Conservation (phyloP, 768 basidiomycete species). For the Panus rudis region DNA sequence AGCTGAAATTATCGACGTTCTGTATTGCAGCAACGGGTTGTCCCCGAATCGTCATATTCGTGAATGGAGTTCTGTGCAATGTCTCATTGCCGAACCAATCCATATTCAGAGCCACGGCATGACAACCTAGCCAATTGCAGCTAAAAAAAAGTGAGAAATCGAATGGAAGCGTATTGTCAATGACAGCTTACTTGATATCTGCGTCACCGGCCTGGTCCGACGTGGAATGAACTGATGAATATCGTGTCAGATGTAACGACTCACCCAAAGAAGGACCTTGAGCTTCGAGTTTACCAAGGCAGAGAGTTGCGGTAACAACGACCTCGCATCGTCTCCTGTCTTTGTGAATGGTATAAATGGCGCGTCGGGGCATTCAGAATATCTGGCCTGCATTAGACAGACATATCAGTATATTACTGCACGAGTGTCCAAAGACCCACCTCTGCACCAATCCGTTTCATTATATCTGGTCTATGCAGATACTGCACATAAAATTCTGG, state of each 20-base stretch:
- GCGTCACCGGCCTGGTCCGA: conserved; percentile 34
- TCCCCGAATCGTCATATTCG: conserved; percentile 51
- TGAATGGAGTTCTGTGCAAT: conserved; percentile 33
- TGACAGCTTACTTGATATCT: conserved; percentile 24
- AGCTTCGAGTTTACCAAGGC: conserved; percentile 36
- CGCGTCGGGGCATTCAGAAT: conserved; percentile 41
- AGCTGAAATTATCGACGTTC: conserved; percentile 61
- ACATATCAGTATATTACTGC: no score
- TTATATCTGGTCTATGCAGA: conserved; percentile 29
- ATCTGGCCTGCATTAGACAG: conserved; percentile 25
- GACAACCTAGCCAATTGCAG: conserved; percentile 34
- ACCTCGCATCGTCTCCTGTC: conserved; percentile 60
- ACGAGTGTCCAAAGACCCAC: not conserved
- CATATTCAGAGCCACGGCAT: conserved; percentile 35
- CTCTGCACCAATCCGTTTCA: conserved; percentile 44
- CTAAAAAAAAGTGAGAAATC: conserved; percentile 8
- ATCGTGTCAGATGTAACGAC: conserved; percentile 6
- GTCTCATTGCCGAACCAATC: conserved; percentile 38
- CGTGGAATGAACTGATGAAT: not conserved
- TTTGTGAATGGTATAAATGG: conserved; percentile 34
- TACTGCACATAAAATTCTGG: conserved; percentile 49
- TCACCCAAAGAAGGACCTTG: conserved; percentile 35
- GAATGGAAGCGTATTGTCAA: not conserved
- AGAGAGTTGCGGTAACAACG: conserved; percentile 42
- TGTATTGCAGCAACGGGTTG: conserved; percentile 49